Percentiles rank a stretch among this genome's conserved stretches.
Conservation (phyloP, 1,284 basidiomycete species). For the Sanghuangporus sanghuang region DNA sequence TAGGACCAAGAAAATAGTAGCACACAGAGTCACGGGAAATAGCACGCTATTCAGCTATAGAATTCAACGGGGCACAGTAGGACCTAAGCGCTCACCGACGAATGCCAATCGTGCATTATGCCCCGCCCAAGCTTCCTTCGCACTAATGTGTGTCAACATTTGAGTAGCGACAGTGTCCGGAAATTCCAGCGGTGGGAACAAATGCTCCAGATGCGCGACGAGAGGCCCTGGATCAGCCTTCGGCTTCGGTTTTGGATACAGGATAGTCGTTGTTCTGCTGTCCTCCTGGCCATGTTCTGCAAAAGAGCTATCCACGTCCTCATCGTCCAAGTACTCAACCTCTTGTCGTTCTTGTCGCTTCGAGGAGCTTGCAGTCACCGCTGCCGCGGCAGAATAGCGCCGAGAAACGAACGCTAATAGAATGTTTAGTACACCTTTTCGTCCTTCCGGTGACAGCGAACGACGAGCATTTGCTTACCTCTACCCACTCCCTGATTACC, state of each 20-base stretch:
- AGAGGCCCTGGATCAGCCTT: constrained; percentile 27
- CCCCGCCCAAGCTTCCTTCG: constrained; percentile 53
- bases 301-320: background rate
- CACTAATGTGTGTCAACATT: constrained; percentile 71
- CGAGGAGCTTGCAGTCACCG: background rate
- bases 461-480: background rate
- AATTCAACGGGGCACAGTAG: too few species aligned
- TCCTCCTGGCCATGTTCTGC: background rate
- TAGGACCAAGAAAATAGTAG: background rate
- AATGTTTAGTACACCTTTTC: background rate
- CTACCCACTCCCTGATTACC: background rate
- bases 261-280: background rate
- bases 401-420: background rate
- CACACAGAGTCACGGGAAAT: background rate
- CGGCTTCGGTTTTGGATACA: constrained; percentile 8
- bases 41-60: too few species aligned
- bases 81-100: constrained; percentile 45
- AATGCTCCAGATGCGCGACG: constrained; percentile 48
- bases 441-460: background rate
- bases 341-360: background rate
- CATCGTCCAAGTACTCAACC: constrained; percentile 8
- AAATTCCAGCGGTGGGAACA: constrained; percentile 65
- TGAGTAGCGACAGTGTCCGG: constrained; percentile 62
- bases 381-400: constrained; percentile 7
- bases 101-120: constrained; percentile 69